Evolutionary conservation across 2,329 filamentous ascomycete species (phyloP).

Genomic region (Pestalotiopsis sp.): DNA sequence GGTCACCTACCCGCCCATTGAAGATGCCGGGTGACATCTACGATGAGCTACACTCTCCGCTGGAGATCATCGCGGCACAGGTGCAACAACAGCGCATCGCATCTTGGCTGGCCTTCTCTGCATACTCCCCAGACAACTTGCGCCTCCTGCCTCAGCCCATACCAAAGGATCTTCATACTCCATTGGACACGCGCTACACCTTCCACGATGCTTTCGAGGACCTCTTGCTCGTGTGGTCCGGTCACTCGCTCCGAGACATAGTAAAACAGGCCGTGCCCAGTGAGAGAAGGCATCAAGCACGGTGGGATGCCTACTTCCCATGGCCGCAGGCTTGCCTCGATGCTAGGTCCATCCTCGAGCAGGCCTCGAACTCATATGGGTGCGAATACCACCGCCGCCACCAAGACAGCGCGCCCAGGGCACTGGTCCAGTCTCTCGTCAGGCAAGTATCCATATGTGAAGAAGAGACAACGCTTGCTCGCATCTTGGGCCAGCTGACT

Average conservation of each 20-base stretch:
- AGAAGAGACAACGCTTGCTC: neutral
- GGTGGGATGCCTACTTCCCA: slow-evolving; percentile 37
- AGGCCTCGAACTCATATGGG: neutral
- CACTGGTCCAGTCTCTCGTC: neutral
- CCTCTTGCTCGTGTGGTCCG: slow-evolving; percentile 50
- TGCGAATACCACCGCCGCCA: neutral
- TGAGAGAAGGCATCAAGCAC: slow-evolving; percentile 27
- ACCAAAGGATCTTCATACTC: slow-evolving; percentile 41
- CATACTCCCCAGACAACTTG: slow-evolving; percentile 49
- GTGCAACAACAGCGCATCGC: slow-evolving; percentile 26
- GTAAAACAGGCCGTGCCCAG: neutral
- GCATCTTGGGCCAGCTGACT: neutral
- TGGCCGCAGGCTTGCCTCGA: slow-evolving; percentile 14
- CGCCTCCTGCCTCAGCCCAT: slow-evolving; percentile 48
- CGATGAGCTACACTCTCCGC: neutral
- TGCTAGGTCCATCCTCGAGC: slow-evolving; percentile 1
- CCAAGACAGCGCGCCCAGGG: neutral
- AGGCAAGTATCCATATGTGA: slow-evolving; percentile 8
- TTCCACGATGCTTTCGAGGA: slow-evolving; percentile 63
- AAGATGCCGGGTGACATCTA: too few relatives aligned
- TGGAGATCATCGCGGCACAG: slow-evolving; percentile 11
- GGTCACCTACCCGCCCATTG: too few relatives aligned
- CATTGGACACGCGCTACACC: slow-evolving; percentile 39
- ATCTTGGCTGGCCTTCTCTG: slow-evolving; percentile 39
- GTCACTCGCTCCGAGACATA: slow-evolving; percentile 40